Evolutionary conservation across 2,329 filamentous ascomycete species (phyloP), one percentile per base, ranked within the genome.

Genomic region (Fusarium decemcellulare): DNA sequence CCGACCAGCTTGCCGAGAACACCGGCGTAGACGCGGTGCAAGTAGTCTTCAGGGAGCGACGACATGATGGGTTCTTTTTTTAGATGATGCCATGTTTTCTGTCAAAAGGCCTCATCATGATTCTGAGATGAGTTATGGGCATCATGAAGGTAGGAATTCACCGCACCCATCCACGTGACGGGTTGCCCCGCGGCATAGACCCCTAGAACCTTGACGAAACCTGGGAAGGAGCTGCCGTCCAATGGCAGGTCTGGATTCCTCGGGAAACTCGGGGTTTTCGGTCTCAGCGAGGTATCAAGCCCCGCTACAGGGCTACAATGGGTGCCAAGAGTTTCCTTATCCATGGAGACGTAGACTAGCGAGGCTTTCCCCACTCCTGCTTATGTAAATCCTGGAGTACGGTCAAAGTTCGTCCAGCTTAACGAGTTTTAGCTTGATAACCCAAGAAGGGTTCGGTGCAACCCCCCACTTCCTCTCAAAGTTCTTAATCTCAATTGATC

Each of bases 1-100:
- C 58, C 58, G n/a, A 61, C 42, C 36, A 61, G 42, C 58, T 61
- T 61, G 44, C 58, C 58, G 16, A 61, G 58, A 30, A 61, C 58
- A 27, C 58, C 58, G 8, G 58, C 58, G n/a, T 61, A 61, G 43
- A 55, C 58, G 42, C 58, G 58, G 12, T 51, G 50, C 27, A 61
- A 42, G 43, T 61, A 61, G 16, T 61, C 58, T 48, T 55, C 43
- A 23, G 58, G 58, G 16, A 55, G 58, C 27, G 36, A 46, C 57
- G 51, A 53, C 12, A 44, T 47, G 48, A 39, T 36, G 30, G n/a
- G 44, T 10, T 23, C n/a, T 29, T 48, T 16, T 14, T 34, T 34
- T 8, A 34, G 42, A 8, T 14, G 42, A 23, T 18, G 11, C 6
- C 23, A 14, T 18, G 42, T 44, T 29, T 23, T 14, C 16, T 8